phyloP scores from a whole-genome alignment of 306 rosid species.

The Cucurbita ficifolia region DNA sequence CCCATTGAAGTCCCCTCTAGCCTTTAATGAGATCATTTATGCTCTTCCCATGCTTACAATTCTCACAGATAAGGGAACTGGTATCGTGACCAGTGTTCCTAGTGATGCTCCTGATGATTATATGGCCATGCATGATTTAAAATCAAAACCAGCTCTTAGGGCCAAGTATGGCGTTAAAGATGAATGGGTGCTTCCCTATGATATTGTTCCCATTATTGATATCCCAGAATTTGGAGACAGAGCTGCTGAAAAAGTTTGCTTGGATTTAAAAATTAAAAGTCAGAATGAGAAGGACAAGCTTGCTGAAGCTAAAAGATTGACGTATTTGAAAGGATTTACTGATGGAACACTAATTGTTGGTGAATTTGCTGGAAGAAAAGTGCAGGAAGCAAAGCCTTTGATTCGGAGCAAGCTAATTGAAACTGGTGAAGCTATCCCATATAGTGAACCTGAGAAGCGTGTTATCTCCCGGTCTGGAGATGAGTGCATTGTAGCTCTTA shows the following conservation, averaged over 20 bases:
- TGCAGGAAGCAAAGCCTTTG: constrained; percentile 78
- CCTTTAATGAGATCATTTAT: constrained; percentile 55
- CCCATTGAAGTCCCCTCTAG: constrained; percentile 66
- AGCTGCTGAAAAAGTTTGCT: constrained; percentile 73
- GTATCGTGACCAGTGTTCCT: constrained; percentile 91
- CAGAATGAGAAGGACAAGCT: constrained; percentile 93
- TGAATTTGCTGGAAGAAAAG: constrained; percentile 51
- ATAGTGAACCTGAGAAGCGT: constrained; percentile 83
- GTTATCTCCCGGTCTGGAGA: constrained; percentile 84
- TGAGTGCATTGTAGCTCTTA: constrained; percentile 88
- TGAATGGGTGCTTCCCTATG: constrained; percentile 83
- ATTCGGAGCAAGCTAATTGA: constrained; percentile 64
- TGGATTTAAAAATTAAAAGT: constrained; percentile 67
- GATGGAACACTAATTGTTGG: constrained; percentile 79
- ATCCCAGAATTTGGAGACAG: constrained; percentile 67
- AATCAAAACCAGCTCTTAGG: constrained; percentile 57
- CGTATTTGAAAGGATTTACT: constrained; percentile 84
- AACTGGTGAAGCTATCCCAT: constrained; percentile 56
- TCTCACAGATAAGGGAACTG: constrained; percentile 89
- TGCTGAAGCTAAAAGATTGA: constrained; percentile 84
- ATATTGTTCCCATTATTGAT: constrained; percentile 67
- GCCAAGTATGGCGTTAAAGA: constrained; percentile 69
- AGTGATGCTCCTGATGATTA: constrained; percentile 96
- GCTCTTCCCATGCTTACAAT: constrained; percentile 93
- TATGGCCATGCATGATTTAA: constrained; percentile 82